Percentiles rank a stretch among this genome's conserved stretches.
Evolutionary conservation across 2,329 filamentous ascomycete species (phyloP).

Genomic region (Pyrenophora tritici-repentis): DNA sequence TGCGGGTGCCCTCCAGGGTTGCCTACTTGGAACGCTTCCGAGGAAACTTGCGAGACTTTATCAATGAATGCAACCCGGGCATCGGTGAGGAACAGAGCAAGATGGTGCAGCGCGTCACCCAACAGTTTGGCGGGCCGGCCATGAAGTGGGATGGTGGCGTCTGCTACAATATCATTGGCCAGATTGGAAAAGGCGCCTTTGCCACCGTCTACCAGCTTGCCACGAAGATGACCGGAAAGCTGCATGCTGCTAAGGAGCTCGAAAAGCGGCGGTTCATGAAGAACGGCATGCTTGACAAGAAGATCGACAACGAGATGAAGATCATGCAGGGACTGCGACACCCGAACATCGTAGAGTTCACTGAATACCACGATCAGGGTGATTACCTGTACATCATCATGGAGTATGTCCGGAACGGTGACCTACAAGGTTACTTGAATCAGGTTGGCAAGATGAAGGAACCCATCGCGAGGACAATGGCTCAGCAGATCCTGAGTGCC

Average conservation of each 20-base stretch:
- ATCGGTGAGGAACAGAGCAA: slow-evolving; percentile 30
- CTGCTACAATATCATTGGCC: slow-evolving; percentile 78
- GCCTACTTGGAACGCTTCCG: slow-evolving; percentile 70
- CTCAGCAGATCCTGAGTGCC: slow-evolving; percentile 77
- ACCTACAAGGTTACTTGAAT: slow-evolving; percentile 75
- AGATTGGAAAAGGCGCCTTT: slow-evolving; percentile 92
- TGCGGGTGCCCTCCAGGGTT: slow-evolving; percentile 76
- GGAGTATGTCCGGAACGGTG: slow-evolving; percentile 85
- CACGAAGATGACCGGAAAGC: slow-evolving; percentile 77
- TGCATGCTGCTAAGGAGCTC: slow-evolving; percentile 91
- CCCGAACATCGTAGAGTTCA: slow-evolving; percentile 87
- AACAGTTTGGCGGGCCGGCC: slow-evolving; percentile 53
- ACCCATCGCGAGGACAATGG: slow-evolving; percentile 69
- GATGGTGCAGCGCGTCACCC: slow-evolving; percentile 32
- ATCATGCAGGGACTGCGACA: slow-evolving; percentile 90
- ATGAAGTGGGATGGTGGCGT: slow-evolving; percentile 82
- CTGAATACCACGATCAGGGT: slow-evolving; percentile 83
- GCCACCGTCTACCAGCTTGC: slow-evolving; percentile 91
- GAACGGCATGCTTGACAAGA: slow-evolving; percentile 85
- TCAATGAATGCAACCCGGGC: slow-evolving; percentile 48
- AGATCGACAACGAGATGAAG: slow-evolving; percentile 94
- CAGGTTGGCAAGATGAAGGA: slow-evolving; percentile 69
- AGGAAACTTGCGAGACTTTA: slow-evolving; percentile 71
- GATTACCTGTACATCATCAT: slow-evolving; percentile 92
- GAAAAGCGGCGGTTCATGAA: slow-evolving; percentile 94